phyloP scores from a whole-genome alignment of 2,329 filamentous ascomycete species.

The Diplodia scrobiculata region DNA sequence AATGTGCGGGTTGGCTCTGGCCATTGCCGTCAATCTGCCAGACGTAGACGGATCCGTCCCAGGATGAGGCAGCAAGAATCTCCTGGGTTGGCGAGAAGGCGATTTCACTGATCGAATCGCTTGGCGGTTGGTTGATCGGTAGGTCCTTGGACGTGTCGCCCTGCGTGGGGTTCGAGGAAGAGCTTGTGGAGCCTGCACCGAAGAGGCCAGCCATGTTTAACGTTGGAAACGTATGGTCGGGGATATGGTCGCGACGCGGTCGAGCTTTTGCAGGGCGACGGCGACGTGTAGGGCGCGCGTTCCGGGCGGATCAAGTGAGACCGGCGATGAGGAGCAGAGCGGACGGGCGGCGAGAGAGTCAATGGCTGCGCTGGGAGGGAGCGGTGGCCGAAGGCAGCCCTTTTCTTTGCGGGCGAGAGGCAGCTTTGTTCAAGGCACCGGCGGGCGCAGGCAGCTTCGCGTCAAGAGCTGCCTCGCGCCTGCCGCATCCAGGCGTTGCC shows the following conservation, averaged over 20 bases:
- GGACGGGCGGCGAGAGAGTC: neutral
- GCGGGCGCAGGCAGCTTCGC: conserved; percentile 22
- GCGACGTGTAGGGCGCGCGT: conserved; percentile 25
- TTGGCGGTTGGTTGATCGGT: conserved; percentile 71
- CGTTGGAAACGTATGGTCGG: conserved; percentile 31
- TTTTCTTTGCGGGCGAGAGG: conserved; percentile 16
- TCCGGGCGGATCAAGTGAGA: neutral
- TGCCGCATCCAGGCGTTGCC: conserved; percentile 11
- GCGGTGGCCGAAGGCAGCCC: conserved; percentile 9
- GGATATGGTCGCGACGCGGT: conserved; percentile 30
- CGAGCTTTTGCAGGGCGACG: conserved; percentile 29
- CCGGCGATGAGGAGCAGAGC: neutral
- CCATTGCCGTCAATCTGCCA: conserved; percentile 84
- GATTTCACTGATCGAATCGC: conserved; percentile 87
- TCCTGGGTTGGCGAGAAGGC: conserved; percentile 76
- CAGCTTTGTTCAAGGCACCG: conserved; percentile 20
- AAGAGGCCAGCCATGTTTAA: conserved; percentile 63
- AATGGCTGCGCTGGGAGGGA: neutral
- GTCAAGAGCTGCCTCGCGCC: conserved; percentile 25
- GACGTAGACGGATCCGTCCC: conserved; percentile 97
- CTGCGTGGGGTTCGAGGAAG: conserved; percentile 68
- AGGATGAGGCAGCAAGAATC: conserved; percentile 85
- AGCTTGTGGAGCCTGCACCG: conserved; percentile 53
- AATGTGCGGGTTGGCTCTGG: conserved; percentile 78
- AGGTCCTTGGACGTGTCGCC: conserved; percentile 92